Conservation (phyloP, 306 rosid genomes). For the Sindora glabra region DNA sequence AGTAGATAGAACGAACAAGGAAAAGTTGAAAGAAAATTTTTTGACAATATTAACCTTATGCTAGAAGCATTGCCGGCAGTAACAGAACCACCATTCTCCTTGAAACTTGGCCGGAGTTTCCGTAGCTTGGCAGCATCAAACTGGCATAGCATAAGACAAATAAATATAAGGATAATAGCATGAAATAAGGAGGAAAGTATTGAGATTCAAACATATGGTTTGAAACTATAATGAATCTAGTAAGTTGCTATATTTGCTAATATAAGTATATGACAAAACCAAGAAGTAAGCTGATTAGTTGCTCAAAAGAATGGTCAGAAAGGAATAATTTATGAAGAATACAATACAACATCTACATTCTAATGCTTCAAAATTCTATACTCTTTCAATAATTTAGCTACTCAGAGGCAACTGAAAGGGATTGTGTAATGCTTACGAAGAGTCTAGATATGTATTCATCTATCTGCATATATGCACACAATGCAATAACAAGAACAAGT, state of each 20-base stretch:
- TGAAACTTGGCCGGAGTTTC: slow-evolving; percentile 97
- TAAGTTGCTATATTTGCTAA: neutral
- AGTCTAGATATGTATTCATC: neutral
- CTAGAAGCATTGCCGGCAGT: slow-evolving; percentile 99
- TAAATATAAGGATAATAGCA: neutral
- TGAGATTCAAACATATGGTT: neutral
- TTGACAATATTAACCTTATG: slow-evolving; percentile 56
- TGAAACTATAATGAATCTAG: neutral
- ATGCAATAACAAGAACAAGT: neutral
- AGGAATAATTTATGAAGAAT: neutral
- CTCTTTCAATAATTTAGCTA: slow-evolving; percentile 1
- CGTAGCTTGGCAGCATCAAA: slow-evolving; percentile 89
- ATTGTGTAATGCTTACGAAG: neutral
- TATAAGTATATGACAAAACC: neutral
- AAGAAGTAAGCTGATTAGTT: no score
- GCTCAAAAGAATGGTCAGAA: neutral
- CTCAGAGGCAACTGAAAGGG: neutral
- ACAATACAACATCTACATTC: neutral
- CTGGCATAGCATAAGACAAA: slow-evolving; percentile 38
- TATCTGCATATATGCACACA: neutral
- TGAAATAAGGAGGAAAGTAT: neutral
- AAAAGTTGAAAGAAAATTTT: neutral
- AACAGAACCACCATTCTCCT: slow-evolving; percentile 85
- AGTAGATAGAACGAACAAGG: neutral
- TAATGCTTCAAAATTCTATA: neutral